phyloP scores from a whole-genome alignment of 371 early-diverging fungal species.

The Mucor irregularis region DNA sequence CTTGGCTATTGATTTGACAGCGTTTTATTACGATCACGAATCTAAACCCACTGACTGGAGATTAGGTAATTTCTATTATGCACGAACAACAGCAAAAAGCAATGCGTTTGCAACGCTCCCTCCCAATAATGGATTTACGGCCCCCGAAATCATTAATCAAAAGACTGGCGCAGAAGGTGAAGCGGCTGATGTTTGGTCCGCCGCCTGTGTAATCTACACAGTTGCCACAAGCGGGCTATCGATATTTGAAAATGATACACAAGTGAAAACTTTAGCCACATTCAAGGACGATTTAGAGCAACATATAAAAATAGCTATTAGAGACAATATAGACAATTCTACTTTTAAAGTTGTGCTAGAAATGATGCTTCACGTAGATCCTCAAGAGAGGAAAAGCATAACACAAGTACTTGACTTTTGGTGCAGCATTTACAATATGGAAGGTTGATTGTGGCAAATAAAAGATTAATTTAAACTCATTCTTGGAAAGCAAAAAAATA shows the following conservation, averaged over 20 bases:
- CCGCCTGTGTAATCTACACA: constrained; percentile 22
- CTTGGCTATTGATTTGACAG: constrained; percentile 10
- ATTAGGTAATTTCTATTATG: constrained; percentile 11
- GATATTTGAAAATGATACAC: constrained; percentile 2
- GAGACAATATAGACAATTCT: constrained; percentile 7
- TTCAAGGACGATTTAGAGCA: constrained; percentile 3
- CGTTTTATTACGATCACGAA: constrained; percentile 18
- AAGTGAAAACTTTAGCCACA: constrained; percentile 3
- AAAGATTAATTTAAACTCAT: no score
- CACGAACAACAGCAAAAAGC: neutral
- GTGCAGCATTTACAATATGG: constrained; percentile 13
- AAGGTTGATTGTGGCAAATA: neutral
- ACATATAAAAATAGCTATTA: constrained; percentile 3
- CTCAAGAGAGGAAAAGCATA: constrained; percentile 14
- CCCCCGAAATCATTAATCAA: constrained; percentile 8
- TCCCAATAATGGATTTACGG: neutral
- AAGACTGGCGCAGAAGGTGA: neutral
- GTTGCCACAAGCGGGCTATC: constrained; percentile 3
- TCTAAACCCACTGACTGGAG: constrained; percentile 18
- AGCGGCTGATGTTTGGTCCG: constrained; percentile 20
- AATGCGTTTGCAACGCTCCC: neutral
- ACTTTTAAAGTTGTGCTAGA: neutral
- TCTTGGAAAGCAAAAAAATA: no score
- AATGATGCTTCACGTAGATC: constrained; percentile 13
- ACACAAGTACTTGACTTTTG: constrained; percentile 3